These are phyloP conservation scores for Suillus decipiens DNA, from an alignment of 768 basidiomycete species.

Conservation along the genomic window DNA sequence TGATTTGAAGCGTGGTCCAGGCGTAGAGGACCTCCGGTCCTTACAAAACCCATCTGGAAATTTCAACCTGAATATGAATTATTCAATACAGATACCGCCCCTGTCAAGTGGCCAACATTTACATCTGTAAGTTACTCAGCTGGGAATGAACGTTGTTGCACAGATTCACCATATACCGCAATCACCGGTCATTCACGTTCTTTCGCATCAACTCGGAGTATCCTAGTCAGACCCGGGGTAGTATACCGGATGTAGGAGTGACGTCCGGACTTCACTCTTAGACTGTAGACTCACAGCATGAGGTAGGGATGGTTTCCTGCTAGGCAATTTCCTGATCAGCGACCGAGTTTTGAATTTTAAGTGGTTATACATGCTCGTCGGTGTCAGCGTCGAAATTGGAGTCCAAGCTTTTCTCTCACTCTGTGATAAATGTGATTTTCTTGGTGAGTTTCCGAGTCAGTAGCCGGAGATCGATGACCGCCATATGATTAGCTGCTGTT, in stretches of 20 bases:
- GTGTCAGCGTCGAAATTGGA: neutral
- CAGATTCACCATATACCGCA: neutral
- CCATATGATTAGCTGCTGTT: neutral
- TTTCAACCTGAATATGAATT: neutral
- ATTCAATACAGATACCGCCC: neutral
- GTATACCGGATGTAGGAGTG: neutral
- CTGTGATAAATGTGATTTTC: neutral
- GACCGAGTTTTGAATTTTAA: neutral
- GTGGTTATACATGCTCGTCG: neutral
- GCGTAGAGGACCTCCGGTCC: too few species aligned
- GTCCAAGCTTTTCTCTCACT: neutral
- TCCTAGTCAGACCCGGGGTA: neutral
- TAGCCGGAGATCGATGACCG: neutral
- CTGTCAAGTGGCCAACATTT: neutral
- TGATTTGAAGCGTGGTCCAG: too few species aligned
- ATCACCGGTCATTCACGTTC: neutral
- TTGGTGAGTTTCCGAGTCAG: neutral
- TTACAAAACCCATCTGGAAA: neutral
- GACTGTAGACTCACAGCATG: neutral
- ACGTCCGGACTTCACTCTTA: neutral
- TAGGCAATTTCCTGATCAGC: neutral
- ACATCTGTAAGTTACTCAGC: neutral
- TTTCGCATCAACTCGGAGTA: neutral
- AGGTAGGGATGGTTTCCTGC: neutral
- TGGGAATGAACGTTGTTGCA: neutral